These are phyloP conservation scores for Barnettozyma botsteinii DNA, from an alignment of 805 yeast genomes.

Conservation along the genomic window DNA sequence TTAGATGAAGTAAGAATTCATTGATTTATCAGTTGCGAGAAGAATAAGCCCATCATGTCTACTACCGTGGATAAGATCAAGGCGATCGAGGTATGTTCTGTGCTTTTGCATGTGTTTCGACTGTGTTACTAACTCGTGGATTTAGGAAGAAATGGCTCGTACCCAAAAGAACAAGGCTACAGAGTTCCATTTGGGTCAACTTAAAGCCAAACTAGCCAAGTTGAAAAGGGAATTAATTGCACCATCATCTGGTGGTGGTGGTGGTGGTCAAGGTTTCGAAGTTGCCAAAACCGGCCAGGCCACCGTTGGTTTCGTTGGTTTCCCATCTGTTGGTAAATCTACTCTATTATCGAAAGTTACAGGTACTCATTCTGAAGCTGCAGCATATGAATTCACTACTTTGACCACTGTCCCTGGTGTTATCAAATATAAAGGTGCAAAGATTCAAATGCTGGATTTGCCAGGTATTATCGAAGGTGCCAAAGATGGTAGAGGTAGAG, in stretches of 20 bases:
- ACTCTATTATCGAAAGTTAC: constrained; percentile 84
- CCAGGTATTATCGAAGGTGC: constrained; percentile 93
- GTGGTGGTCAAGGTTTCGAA: constrained; percentile 91
- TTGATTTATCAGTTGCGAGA: too few relatives aligned
- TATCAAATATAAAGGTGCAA: constrained; percentile 93
- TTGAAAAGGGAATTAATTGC: constrained; percentile 85
- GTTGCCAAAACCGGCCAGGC: constrained; percentile 99
- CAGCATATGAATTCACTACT: constrained; percentile 96
- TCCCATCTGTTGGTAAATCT: constrained; percentile 87
- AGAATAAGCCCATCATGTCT: constrained; percentile 11
- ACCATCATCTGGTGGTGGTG: constrained; percentile 77
- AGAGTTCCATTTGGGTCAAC: constrained; percentile 93
- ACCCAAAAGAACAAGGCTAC: constrained; percentile 99
- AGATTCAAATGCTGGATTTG: constrained; percentile 89
- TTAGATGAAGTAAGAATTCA: neutral
- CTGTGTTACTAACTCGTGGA: too few relatives aligned
- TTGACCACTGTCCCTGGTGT: constrained; percentile 97
- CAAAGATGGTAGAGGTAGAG: constrained; percentile 87
- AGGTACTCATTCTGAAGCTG: constrained; percentile 96
- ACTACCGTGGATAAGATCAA: constrained; percentile 26
- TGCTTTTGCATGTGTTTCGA: too few relatives aligned
- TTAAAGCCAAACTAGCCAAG: constrained; percentile 94
- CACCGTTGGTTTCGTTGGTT: constrained; percentile 95
- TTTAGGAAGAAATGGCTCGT: constrained; percentile 96
- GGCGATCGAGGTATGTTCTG: constrained; percentile 18